Conservation (phyloP, 2,329 filamentous ascomycete genomes). For the Biscogniauxia marginata region DNA sequence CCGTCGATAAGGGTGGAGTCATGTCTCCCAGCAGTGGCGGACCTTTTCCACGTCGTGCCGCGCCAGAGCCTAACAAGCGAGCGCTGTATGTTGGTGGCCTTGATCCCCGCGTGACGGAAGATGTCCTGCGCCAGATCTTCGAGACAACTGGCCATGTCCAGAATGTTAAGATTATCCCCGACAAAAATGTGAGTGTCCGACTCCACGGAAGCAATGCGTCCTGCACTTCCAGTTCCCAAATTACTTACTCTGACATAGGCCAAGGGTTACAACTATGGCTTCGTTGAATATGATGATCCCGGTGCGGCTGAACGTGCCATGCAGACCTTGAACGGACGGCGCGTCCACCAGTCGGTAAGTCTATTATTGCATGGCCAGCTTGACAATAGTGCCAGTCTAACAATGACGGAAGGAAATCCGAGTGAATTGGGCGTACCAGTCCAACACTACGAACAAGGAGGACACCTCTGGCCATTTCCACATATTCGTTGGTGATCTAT, state of each 20-base stretch:
- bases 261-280: conserved; percentile 98
- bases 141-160: conserved; percentile 98
- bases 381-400: conserved; percentile 5
- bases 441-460: conserved; percentile 90
- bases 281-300: conserved; percentile 97
- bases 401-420: conserved; percentile 76
- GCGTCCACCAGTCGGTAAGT: conserved; percentile 88
- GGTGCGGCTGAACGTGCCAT: conserved; percentile 95
- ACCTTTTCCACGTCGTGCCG: conserved; percentile 81
- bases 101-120: conserved; percentile 92
- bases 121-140: conserved; percentile 95
- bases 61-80: conserved; percentile 97
- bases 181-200: conserved; percentile 86
- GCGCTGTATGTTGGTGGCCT: conserved; percentile 94
- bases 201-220: neutral
- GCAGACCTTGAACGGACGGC: conserved; percentile 91
- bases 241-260: conserved; percentile 52
- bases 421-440: conserved; percentile 99
- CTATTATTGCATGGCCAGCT: neutral
- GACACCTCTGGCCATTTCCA: conserved; percentile 98
- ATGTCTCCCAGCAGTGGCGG: conserved; percentile 84
- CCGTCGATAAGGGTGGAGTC: conserved; percentile 57
- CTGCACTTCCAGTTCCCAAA: neutral
- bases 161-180: conserved; percentile 98
- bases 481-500: conserved; percentile 96